Base-by-base conservation (phyloP, 192 early-diverging fungal species). In the Phycomyces nitens region DNA sequence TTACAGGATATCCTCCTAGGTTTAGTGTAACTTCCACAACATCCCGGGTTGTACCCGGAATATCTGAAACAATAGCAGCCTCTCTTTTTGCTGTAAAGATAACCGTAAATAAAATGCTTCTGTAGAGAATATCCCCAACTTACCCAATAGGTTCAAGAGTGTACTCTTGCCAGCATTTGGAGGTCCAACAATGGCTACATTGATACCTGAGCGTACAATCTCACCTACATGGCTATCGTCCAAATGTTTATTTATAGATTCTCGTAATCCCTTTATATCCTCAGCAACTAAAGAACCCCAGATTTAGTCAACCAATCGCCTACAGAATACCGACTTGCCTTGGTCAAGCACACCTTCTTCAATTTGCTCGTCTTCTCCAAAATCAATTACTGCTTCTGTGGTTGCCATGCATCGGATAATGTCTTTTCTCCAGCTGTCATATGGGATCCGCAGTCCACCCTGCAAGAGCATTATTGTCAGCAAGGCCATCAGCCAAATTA, bases 151-250 rank as follows among this genome's bases (percentile, higher is more conserved):
- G 58, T 92, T 92, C 0, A 92, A 65, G 52, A 92, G 74, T 8
- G 82, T 86, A 62, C 89, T 89, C 64, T 92, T 90, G 12, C 90
- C 90, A 18, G 88, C 84, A 69, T 92, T 92, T 7, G 89, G 88
- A 34, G 89, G 89, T 0, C 90, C 90, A 2, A 87, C 73, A 43
- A 92, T 87, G 5, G 88, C 78, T 38, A 89, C 77, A 24, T 82
- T 71, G 20, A 90, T 80, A n/a, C 90, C 90, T 66, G 73, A 76
- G 16, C 90, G 73, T 40, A 92, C 51, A 4, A 92, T 89, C 62
- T 90, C 90, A 49, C 90, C 89, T 8, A 82, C 67, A 47, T 81
- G 81, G 65, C 77, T 71, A 58, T 90, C 88, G 39, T 87, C 68
- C 56, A 84, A 56, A 69, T 90, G 88, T 1, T 55, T 56, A 1